Evolutionary conservation across 495 filamentous ascomycete species (phyloP), one percentile per base, ranked within the genome.

Genomic region (Hypomontagnella submonticulosa): DNA sequence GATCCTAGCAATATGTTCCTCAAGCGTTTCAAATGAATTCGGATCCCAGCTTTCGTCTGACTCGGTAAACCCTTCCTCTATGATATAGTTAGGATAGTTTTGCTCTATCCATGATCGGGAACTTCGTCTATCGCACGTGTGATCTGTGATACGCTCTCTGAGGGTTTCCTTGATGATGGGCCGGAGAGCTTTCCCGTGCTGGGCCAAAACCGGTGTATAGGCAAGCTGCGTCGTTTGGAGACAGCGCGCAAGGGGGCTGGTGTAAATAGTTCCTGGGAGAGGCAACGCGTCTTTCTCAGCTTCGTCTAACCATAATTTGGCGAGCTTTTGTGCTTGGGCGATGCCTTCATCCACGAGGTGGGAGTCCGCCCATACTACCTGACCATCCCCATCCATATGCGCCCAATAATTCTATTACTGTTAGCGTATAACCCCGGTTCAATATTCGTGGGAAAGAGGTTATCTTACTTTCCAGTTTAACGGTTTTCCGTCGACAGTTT

Each of bases 111-210:
- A 83, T 3, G 77, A 73, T 41, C 82, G 83, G 18, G 61, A 79
- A 51, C 80, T 80, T 3, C 91, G 81, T 18, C 86, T 83, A 73
- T 95, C 90, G 71, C 90, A 95, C 11, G 91, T 93, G 71, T 93
- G 91, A 49, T 89, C 80, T 40, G 85, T 85, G 54, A 94, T 85
- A 1, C 81, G 79, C 68, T 95, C 91, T 46, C 91, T 83, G 62
- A 93, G 77, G 33, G 85, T 73, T 69, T 93, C 90, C 67, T 88
- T 90, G 65, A 93, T 78, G 1, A 78, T 75, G 0, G 90, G 89
- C 0, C 76, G 75, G 74, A 90, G 91, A 10, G 4, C 20, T 8
- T 23, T 54, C 3, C 51, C 51, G n/a, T 43, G 36, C 19, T 27
- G 16, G 2, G 10, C n/a, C 46, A 60, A 41, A 9, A 60, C 37